Evolutionary conservation across 306 rosid species (phyloP), one percentile per base, ranked within the genome.

Genomic region (Gillenia trifoliata): DNA sequence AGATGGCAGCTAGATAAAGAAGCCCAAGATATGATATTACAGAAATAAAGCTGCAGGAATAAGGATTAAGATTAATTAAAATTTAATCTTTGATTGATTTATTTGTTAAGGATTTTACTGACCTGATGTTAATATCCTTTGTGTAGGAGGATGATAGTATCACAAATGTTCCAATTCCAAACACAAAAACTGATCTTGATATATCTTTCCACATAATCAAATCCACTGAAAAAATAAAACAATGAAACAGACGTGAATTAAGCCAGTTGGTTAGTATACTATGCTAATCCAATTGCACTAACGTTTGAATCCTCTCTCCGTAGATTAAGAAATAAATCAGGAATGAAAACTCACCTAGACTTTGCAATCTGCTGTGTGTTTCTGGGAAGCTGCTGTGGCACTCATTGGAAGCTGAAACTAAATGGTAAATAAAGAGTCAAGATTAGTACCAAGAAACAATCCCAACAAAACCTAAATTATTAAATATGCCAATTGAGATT

Each of bases 181-280:
- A 88, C 34, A 89, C 85, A 76, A 91, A 88, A 34, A 86, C 91
- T 16, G 98, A 93, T 85, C 93, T 91, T 74, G 92, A 86, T 68
- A 89, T 77, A 50, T 93, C 97, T 73, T 84, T 93, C 98, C 98
- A 93, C 98, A 91, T 88, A 64, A 91, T 71, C 66, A 93, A 88
- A 78, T 91, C 97, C 82, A 85, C 98, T 93, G 87, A 38, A 63
- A 70, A 67, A 20, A 17, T 28, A 73, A 68, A 67, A 47, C 23
- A 23, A 15, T 1, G 12, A 71, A 72, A 49, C 71, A 34, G 25
- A 49, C n/a, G 8, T 49, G 6, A 1, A 49, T 49, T 49, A 38
- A 11, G 3, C 41, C 41, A 3, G 41, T 38, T 38, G 41, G 41
- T 38, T 38, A 38, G 11, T 38, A 8, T 9, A 11, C 0, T 8